These are phyloP conservation scores for Pyrus bretschneideri DNA, from an alignment of 306 rosid species.

Conservation along the genomic window DNA sequence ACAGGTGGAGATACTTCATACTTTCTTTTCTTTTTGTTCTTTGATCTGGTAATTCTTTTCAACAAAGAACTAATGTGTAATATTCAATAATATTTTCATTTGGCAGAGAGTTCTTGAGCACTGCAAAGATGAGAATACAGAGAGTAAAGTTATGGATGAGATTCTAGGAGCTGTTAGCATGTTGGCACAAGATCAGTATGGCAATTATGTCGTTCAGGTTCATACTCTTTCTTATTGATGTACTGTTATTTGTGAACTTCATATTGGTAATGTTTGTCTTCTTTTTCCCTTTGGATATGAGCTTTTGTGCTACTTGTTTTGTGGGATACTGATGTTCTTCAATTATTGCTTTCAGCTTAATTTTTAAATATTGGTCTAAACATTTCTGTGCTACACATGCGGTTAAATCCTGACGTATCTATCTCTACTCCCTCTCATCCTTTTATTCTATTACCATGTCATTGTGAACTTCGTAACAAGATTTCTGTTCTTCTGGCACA, in stretches of 20 bases:
- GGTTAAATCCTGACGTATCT: not conserved
- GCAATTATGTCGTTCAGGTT: slow-evolving; percentile 97
- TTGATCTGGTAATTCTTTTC: not conserved
- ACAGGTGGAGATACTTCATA: slow-evolving; percentile 36
- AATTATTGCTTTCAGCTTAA: not conserved
- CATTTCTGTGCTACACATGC: not conserved
- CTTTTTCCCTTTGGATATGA: not conserved
- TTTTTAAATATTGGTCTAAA: not conserved
- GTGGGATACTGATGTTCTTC: not conserved
- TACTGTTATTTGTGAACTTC: not conserved
- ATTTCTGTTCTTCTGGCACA: not conserved
- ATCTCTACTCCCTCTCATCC: not conserved
- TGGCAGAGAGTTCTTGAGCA: slow-evolving; percentile 92
- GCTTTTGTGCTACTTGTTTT: not conserved
- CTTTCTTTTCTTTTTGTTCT: not conserved
- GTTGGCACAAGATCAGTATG: slow-evolving; percentile 97
- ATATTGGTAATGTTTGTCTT: not conserved
- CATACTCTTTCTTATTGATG: slow-evolving; percentile 12
- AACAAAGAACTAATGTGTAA: not conserved
- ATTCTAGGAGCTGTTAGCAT: slow-evolving; percentile 87
- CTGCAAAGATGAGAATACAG: slow-evolving; percentile 57
- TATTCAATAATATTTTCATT: not conserved
- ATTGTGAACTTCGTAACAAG: not conserved
- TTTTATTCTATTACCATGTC: not conserved
- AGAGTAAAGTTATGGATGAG: slow-evolving; percentile 87